Base-by-base conservation (phyloP, 495 filamentous ascomycete genomes). In the Xanthoparmelia taractica region DNA sequence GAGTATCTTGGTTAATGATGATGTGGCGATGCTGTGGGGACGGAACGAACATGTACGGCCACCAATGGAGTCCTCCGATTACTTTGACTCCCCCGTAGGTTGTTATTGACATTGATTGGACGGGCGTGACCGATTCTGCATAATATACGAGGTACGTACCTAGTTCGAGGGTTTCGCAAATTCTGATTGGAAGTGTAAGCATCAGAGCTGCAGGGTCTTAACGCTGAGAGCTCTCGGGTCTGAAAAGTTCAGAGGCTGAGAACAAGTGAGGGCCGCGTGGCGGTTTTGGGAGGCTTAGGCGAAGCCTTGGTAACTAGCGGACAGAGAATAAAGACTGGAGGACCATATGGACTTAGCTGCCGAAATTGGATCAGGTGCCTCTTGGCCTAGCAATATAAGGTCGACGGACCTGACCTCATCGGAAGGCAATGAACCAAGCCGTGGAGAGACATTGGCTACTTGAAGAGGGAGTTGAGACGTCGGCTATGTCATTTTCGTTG, bases 121-220 rank as follows among this genome's bases (percentile, higher is more conserved):
- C 18, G 48, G 8, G 48, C 13, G 48, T 52, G 48, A 27, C 27
- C 48, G 27, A 31, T 7, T 0, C 6, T 52, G 48, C 25, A 52
- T 52, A 52, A 31, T 31, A n/a, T 52, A 52, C 48, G 48, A 52
- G 27, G 27, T 52, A 52, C 48, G 48, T 52, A 52, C 48, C 48
- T 29, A 52, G 27, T 13, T 52, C 7, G 18, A 29, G 11, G 25
- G 2, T 8, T 17, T 31, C 7, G 25, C 8, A 17, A 31, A n/a
- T 17, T 31, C 4, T 31, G 48, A 10, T 31, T 52, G 25, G 48
- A 17, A 29, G 4, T 20, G 50, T 54, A 29, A 33, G 27, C 29
- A 33, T 31, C 50, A 54, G 17, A 33, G 13, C 29, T 54, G 50
- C 50, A 54, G 50, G 50, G 29, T 33, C 27, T n/a, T 33, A 54